phyloP scores from a whole-genome alignment of 257 asterid species.

The Solanum chilense region DNA sequence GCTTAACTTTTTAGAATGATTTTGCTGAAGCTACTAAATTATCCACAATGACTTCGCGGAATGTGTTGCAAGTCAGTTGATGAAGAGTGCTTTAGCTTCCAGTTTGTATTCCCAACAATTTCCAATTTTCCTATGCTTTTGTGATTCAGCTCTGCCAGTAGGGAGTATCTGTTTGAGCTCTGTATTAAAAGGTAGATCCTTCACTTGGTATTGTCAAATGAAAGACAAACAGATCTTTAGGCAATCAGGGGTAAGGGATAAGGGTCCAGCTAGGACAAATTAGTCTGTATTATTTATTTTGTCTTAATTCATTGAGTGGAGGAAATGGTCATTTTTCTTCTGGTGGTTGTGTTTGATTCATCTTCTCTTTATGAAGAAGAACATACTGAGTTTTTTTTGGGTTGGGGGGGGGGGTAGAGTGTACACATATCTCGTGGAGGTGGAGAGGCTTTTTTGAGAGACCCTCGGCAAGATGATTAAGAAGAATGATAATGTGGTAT shows the following conservation, averaged over 20 bases:
- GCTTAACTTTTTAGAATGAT: neutral
- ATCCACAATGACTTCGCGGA: neutral
- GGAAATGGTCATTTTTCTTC: neutral
- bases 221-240: neutral
- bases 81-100: neutral
- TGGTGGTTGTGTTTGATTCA: neutral
- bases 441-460: neutral
- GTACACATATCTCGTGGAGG: neutral
- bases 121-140: neutral
- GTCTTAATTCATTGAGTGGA: neutral
- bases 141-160: neutral
- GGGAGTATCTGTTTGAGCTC: neutral
- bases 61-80: neutral
- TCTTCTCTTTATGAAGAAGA: neutral
- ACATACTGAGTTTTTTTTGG: neutral
- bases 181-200: neutral
- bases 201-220: neutral
- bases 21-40: neutral
- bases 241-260: neutral
- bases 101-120: neutral
- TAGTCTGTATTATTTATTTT: neutral
- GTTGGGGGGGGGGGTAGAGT: too few species aligned
- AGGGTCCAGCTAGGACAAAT: neutral
- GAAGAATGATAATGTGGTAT: neutral
- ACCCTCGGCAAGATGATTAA: neutral